phyloP scores from a whole-genome alignment of 208 protist species.

The Leishmania turanica region DNA sequence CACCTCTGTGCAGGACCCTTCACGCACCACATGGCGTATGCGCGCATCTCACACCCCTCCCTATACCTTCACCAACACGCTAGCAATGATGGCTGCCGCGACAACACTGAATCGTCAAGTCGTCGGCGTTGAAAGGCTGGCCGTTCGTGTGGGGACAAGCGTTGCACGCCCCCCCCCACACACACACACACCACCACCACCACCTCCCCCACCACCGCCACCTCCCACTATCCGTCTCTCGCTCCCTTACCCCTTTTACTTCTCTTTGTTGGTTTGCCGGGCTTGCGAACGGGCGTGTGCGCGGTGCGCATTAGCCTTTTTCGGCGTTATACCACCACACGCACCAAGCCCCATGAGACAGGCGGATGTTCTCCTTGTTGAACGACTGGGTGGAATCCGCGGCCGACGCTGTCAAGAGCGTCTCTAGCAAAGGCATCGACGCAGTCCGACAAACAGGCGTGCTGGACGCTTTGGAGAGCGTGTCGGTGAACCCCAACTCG shows the following conservation, averaged over 20 bases:
- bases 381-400: conserved; percentile 40
- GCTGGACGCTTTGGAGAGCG: conserved; percentile 41
- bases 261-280: not conserved
- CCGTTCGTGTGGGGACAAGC: not conserved
- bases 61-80: not conserved
- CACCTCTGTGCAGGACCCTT: not conserved
- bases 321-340: not conserved
- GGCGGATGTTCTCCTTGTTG: conserved; percentile 47
- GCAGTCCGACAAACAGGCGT: conserved; percentile 39
- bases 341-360: not conserved
- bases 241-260: not conserved
- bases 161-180: not conserved
- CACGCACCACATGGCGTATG: not conserved
- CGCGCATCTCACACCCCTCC: not conserved
- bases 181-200: not conserved
- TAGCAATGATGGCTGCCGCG: not conserved
- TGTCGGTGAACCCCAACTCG: not conserved
- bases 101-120: not conserved
- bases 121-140: not conserved
- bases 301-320: not conserved
- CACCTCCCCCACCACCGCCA: not conserved
- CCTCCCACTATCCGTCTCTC: not conserved
- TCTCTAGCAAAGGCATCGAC: conserved; percentile 47
- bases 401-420: conserved; percentile 34
- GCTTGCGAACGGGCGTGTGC: not conserved